These are phyloP conservation scores for Wallacemonas sp. DNA, from an alignment of 208 protist species.

Conservation along the genomic window DNA sequence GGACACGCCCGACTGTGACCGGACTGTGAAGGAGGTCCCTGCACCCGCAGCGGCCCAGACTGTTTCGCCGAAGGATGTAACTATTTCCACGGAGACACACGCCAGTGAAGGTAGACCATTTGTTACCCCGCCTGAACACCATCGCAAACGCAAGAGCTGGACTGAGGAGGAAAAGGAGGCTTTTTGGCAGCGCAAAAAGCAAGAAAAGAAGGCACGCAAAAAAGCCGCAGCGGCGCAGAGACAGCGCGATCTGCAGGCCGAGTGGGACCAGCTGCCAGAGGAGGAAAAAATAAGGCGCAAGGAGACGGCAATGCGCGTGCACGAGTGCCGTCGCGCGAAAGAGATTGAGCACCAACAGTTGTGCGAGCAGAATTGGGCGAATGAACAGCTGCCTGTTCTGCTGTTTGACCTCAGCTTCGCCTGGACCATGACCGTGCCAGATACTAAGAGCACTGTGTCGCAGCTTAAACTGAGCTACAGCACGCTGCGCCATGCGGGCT, in stretches of 20 bases:
- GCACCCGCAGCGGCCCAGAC: too few relatives aligned
- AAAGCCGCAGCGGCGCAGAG: slow-evolving; percentile 29
- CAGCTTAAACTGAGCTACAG: slow-evolving; percentile 90
- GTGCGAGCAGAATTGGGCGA: slow-evolving; percentile 34
- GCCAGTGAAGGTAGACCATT: neutral
- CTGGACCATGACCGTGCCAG: slow-evolving; percentile 77
- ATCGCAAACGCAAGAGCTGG: slow-evolving; percentile 53
- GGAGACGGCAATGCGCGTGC: slow-evolving; percentile 33
- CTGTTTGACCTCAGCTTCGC: slow-evolving; percentile 89
- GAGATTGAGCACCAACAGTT: slow-evolving; percentile 25
- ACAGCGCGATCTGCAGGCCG: slow-evolving; percentile 28
- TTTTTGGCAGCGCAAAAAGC: slow-evolving; percentile 68
- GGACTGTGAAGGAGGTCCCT: too few relatives aligned
- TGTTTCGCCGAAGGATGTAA: too few relatives aligned
- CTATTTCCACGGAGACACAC: too few relatives aligned
- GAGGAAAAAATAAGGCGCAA: slow-evolving; percentile 44
- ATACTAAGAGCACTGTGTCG: slow-evolving; percentile 80
- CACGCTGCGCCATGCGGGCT: slow-evolving; percentile 53
- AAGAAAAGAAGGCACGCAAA: slow-evolving; percentile 40
- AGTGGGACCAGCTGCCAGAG: slow-evolving; percentile 61
- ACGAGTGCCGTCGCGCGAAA: slow-evolving; percentile 49
- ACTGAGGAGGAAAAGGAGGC: slow-evolving; percentile 47
- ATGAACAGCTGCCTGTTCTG: slow-evolving; percentile 47
- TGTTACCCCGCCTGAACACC: slow-evolving; percentile 10
- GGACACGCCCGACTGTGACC: too few relatives aligned